Evolutionary conservation across 306 rosid species (phyloP), one percentile per base, ranked within the genome.

Genomic region (Cicer chorassanicum): DNA sequence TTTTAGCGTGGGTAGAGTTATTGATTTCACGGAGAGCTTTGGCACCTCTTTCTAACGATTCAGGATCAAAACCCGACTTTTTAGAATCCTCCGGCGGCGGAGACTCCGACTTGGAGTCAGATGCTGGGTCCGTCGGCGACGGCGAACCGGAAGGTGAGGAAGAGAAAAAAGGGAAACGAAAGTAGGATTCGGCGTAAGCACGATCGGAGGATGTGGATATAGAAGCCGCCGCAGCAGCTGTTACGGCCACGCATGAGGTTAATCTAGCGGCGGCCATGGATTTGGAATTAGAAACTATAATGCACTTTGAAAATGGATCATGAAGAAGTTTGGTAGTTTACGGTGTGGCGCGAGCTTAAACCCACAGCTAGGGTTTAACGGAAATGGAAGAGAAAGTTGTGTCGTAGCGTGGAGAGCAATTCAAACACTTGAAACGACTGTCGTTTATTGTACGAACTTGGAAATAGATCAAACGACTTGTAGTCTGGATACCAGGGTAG

Each of bases 21-120:
- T 92, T 95, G 82, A 95, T 95, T 83, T 88, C 85, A 11, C 97
- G 88, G 59, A 90, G 90, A 81, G 99, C 97, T 77, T 88, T 90
- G 34, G 98, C 99, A 19, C 88, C 99, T 88, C 92, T 84, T 77
- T 95, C 99, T 62, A 92, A 81, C 38, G 92, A 75, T 65, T 90
- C 96, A 13, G 96, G 96, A 56, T 95, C 97, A 75, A 92, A 89
- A 55, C 93, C 97, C 2, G 96, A 86, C 48, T 85, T 88, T n/a
- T 65, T 85, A 12, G 98, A 81, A 71, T 92, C 99, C 21, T 86
- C 92, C 6, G 82, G 72, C 29, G 86, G n/a, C 54, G 87, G 81
- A 56, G 86, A 61, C 7, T 88, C 97, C 0, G 97, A 66, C 49
- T 83, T 80, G 4, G 81, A 16, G 45, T 85, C 74, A 38, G 89